Evolutionary conservation across 2,329 filamentous ascomycete species (phyloP), one percentile per base, ranked within the genome.

Genomic region (Sporothrix phasma): DNA sequence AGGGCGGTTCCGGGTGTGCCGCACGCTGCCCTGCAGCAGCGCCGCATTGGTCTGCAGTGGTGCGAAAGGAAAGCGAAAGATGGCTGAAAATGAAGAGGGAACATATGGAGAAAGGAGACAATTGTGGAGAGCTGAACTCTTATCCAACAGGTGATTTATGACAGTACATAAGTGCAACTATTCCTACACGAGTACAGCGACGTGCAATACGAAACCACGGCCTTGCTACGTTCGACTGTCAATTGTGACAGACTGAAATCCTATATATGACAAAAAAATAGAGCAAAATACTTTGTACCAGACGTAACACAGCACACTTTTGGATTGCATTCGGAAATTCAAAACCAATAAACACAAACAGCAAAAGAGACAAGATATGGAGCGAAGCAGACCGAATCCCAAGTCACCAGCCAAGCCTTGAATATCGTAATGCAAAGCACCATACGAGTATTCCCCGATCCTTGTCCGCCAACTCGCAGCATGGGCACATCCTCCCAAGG

Each of bases 11-110:
- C 58, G 58, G 58, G 10, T 49, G 26, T 47, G 41, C 58, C 58
- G 43, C 43, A 61, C 19, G 56, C 26, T 31, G 39, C 45, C 56
- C 39, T 46, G 54, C 54, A 58, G 19, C 54, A 56, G 34, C 37
- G 53, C 22, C 15, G 39, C 54, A 59, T 59, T 46, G 58, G 41
- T 13, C 41, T 60, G 58, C 41, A 60, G 43, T 31, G 41, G 58
- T 59, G 22, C 24, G 24, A 34, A 46, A 43, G n/a, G 54, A 46
- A 46, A n/a, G 4, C 17, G n/a, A n/a, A n/a, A n/a, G n/a, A n/a
- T n/a, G n/a, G 34, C 34, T 37, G 26, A 34, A 19, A 19, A 19
- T 5, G 6, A 13, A 24, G 19, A n/a, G 24, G 17, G 37, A 15
- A 26, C 15, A 43, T 8, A 26, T 49, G 46, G 46, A 45, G 10